Evolutionary conservation across 2,329 filamentous ascomycete species (phyloP).

Genomic region (Cucurbitaria berberidis): DNA sequence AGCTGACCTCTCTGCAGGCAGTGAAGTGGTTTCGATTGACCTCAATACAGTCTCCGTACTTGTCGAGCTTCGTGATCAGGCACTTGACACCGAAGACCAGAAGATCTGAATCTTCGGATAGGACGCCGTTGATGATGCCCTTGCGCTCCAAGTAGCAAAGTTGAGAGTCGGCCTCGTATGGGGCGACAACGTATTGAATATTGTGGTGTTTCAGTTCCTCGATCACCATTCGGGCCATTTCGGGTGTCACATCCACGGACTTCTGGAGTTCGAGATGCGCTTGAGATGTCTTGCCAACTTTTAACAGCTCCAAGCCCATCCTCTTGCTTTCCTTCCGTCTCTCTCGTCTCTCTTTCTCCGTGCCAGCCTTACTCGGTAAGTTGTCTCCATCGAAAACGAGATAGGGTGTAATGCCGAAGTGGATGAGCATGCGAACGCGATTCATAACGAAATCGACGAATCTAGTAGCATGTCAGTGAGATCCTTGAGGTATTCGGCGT

Average conservation of each 20-base stretch:
- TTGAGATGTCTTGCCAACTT: conserved; percentile 78
- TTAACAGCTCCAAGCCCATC: conserved; percentile 77
- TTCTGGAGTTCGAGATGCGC: conserved; percentile 91
- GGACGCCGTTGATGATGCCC: conserved; percentile 82
- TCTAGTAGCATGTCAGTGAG: conserved; percentile 55
- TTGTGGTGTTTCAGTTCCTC: conserved; percentile 83
- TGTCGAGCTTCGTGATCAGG: conserved; percentile 90
- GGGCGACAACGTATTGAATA: conserved; percentile 89
- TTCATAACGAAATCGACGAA: conserved; percentile 90
- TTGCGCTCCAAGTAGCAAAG: conserved; percentile 90
- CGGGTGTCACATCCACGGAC: conserved; percentile 90
- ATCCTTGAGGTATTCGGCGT: background rate
- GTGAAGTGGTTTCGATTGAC: conserved; percentile 89
- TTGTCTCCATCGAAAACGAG: conserved; percentile 96
- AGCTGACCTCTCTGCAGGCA: conserved; percentile 82
- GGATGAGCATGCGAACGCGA: conserved; percentile 89
- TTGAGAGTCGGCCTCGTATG: conserved; percentile 97
- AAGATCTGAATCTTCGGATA: conserved; percentile 96
- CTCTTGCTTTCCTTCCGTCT: conserved; percentile 78
- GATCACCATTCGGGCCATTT: conserved; percentile 92
- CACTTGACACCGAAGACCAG: conserved; percentile 93
- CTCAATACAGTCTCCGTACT: conserved; percentile 91
- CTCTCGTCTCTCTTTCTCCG: conserved; percentile 77
- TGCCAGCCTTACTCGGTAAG: conserved; percentile 89
- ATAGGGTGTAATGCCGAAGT: conserved; percentile 94